A percentile compares a stretch with the other conserved stretches of the same genome.
These are phyloP conservation scores for Talaromyces islandicus DNA, from an alignment of 2,329 filamentous ascomycete species.

Conservation along the genomic window DNA sequence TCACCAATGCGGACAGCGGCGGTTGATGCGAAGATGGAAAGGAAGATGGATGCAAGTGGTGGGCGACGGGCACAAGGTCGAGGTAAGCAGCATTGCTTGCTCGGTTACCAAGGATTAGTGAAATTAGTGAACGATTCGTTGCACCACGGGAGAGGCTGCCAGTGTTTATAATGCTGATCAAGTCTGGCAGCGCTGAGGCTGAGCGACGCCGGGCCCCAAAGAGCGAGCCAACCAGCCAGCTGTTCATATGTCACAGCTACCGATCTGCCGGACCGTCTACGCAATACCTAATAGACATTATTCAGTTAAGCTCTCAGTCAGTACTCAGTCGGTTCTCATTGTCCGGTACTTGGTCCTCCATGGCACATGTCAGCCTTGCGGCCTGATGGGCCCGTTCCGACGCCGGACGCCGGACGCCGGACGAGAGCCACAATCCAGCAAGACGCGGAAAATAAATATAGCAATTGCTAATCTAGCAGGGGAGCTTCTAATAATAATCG, in stretches of 20 bases:
- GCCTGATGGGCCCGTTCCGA: background rate
- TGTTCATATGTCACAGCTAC: no score
- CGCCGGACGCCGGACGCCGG: no score
- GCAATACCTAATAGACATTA: no score
- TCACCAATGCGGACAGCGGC: background rate
- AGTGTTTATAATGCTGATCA: background rate
- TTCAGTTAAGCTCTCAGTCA: background rate
- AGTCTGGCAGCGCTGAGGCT: background rate
- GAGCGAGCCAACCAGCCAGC: background rate
- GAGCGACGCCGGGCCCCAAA: background rate
- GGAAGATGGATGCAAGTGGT: background rate
- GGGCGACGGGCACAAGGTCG: no score
- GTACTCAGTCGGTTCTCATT: no score
- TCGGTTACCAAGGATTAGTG: background rate
- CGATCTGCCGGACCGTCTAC: no score
- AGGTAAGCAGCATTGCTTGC: background rate
- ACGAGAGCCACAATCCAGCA: background rate
- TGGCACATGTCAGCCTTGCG: background rate
- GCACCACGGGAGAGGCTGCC: background rate
- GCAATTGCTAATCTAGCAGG: background rate
- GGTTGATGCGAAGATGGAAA: background rate
- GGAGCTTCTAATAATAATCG: background rate
- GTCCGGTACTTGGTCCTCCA: no score
- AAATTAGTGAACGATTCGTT: background rate
- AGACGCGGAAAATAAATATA: background rate